Evolutionary conservation across 2,329 filamentous ascomycete species (phyloP), one percentile per base, ranked within the genome.

Genomic region (Akanthomyces lecanii): DNA sequence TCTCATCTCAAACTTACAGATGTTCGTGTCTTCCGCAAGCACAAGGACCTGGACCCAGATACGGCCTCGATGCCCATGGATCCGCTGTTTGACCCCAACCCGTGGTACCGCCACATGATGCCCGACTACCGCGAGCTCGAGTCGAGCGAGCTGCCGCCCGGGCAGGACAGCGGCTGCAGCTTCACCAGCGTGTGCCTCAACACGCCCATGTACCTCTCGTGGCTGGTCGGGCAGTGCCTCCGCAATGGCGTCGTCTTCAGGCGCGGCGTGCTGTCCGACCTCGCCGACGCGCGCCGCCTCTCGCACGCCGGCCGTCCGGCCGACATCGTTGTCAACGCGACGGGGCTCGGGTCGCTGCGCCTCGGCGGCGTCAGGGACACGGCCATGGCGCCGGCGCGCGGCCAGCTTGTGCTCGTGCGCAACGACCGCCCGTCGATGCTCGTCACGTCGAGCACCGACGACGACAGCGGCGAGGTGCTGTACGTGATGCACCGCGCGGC

Each of bases 121-220:
- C 87, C 88, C 14, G 86, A 94, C 76, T 94, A 87, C 75, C 83
- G 85, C 65, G 77, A 86, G 63, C 75, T 94, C 4, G 71, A 81
- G 5, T 73, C 81, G 40, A 74, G 78, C 11, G 81, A 89, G 67
- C 77, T 96, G 1, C 84, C 85, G 0, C 69, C 78, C 0, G 90
- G 84, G 21, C 84, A 88, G 60, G 88, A 92, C 65, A 89, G 88
- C 12, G 92, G 87, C 28, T 90, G 85, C 57, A 80, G 83, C 62
- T 97, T 95, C 74, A 91, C 85, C 8, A 94, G 90, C 1, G 88
- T 97, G 47, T 97, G 93, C 77, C 94, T 97, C 74, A 97, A 98
- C 77, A 91, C 91, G 0, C 86, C 90, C 48, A 77, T 97, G 63
- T 98, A 97, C 76, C 85, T 97, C 2, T 86, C 91, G 4, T 97